phyloP scores from a whole-genome alignment of 257 asterid genomes.

The Misopates orontium region DNA sequence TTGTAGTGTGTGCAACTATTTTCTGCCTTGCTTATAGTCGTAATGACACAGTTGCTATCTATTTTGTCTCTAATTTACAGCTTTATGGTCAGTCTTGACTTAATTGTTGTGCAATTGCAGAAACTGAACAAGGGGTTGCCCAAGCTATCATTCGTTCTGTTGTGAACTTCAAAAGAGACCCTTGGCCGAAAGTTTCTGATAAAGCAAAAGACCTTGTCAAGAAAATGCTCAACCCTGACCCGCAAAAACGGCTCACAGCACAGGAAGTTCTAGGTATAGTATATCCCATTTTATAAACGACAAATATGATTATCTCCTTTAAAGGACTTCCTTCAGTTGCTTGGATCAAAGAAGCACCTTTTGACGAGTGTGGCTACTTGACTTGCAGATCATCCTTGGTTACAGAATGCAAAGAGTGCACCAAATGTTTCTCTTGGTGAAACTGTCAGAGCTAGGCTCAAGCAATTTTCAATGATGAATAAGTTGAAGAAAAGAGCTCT shows the following conservation, averaged over 20 bases:
- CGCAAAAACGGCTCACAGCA: constrained; percentile 47
- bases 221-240: constrained; percentile 62
- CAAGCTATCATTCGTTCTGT: constrained; percentile 54
- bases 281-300: background rate
- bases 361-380: constrained; percentile 21
- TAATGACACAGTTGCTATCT: background rate
- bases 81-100: background rate
- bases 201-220: constrained; percentile 58
- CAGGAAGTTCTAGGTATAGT: constrained; percentile 54
- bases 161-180: constrained; percentile 53
- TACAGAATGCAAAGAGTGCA: constrained; percentile 50
- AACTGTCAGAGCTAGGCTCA: constrained; percentile 60
- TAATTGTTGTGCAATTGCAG: constrained; percentile 33
- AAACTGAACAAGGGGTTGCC: constrained; percentile 70
- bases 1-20: background rate
- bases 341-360: background rate
- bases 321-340: background rate
- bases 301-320: background rate
- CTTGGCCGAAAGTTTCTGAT: constrained; percentile 66
- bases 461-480: constrained; percentile 63
- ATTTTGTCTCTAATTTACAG: background rate
- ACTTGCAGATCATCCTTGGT: constrained; percentile 62
- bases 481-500: constrained; percentile 64
- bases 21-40: background rate
- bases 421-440: constrained; percentile 65